phyloP scores from a whole-genome alignment of 164 flowering plant species.

The Hamamelis virginiana region DNA sequence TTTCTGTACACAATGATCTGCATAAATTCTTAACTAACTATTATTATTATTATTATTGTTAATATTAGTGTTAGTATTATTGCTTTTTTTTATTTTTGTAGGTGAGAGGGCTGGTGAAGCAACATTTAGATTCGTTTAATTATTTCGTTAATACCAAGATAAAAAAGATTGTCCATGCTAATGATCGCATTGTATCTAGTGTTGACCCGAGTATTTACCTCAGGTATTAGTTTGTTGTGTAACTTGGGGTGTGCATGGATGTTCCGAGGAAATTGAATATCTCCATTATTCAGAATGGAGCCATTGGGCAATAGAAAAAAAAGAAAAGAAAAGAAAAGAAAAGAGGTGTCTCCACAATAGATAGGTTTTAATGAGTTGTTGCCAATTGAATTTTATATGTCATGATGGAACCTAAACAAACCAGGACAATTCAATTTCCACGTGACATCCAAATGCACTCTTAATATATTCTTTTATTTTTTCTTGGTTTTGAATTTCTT shows the following conservation, averaged over 20 bases:
- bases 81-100: conserved; percentile 16
- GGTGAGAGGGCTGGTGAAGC: conserved; percentile 95
- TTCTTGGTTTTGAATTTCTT: not conserved
- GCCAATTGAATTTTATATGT: too few species aligned
- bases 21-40: not conserved
- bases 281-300: not conserved
- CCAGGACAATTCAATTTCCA: not conserved
- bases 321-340: too few species aligned
- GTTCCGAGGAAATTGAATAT: not conserved
- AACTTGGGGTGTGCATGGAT: not conserved
- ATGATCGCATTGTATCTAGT: conserved; percentile 40
- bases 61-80: not conserved
- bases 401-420: too few species aligned
- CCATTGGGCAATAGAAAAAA: too few species aligned
- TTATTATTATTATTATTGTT: not conserved
- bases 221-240: conserved; percentile 28
- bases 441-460: not conserved
- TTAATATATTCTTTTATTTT: not conserved
- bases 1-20: not conserved
- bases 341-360: too few species aligned
- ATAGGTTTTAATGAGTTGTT: too few species aligned
- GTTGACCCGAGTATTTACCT: conserved; percentile 45
- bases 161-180: conserved; percentile 72
- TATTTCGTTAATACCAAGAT: conserved; percentile 70
- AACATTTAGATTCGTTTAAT: conserved; percentile 90